Evolutionary conservation across 441 rosid genomes (phyloP).

Genomic region (Bruguiera hainesii): DNA sequence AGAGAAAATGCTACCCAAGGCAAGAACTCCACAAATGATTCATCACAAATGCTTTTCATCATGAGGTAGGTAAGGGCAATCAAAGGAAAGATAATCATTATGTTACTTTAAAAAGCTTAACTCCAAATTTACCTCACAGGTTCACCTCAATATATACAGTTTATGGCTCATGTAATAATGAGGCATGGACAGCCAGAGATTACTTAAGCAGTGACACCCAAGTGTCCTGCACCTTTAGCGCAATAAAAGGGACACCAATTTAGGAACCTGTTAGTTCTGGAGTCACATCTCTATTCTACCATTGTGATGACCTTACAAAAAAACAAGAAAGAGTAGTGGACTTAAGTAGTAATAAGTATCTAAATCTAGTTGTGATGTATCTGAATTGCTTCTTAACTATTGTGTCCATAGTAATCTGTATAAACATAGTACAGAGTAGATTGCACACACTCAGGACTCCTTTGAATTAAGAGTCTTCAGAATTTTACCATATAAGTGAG

Average conservation of each 20-base stretch:
- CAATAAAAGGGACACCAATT: too few species aligned
- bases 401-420: not conserved
- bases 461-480: not conserved
- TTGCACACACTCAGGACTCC: conserved; percentile 1
- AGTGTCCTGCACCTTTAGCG: too few species aligned
- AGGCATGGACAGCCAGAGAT: conserved; percentile 3
- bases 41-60: conserved; percentile 9
- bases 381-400: conserved; percentile 11
- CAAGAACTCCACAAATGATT: conserved; percentile 9
- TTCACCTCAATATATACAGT: conserved; percentile 7
- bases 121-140: not conserved
- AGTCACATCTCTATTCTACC: not conserved
- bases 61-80: not conserved
- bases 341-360: not conserved
- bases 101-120: not conserved
- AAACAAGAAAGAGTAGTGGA: too few species aligned
- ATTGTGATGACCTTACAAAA: not conserved
- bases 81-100: not conserved
- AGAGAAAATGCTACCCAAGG: not conserved
- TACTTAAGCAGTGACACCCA: too few species aligned
- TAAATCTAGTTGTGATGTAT: not conserved
- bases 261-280: too few species aligned
- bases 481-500: conserved; percentile 7
- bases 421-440: conserved; percentile 17
- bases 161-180: conserved; percentile 13